Percentiles rank a stretch among this genome's conserved stretches.
Evolutionary conservation across 1,139 yeast genomes (phyloP).

Genomic region (Geotrichum citri-aurantii): DNA sequence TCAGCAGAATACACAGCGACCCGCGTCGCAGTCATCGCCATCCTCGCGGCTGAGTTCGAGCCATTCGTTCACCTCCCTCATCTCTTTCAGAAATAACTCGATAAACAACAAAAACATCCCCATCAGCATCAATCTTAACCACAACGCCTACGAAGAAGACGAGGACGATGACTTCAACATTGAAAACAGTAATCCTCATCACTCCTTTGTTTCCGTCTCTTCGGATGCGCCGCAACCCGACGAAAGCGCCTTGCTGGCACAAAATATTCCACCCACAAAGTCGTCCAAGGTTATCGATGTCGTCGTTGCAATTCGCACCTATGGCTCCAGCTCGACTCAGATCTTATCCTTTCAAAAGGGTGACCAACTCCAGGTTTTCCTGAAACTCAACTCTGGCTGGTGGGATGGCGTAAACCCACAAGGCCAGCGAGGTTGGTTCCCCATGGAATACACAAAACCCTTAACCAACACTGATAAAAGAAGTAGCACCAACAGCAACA

Average conservation of each 20-base stretch:
- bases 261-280: neutral
- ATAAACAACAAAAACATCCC: neutral
- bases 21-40: neutral
- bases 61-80: slow-evolving; percentile 4
- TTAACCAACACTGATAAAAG: neutral
- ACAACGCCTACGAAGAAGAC: neutral
- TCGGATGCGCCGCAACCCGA: neutral
- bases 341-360: slow-evolving; percentile 54
- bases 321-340: slow-evolving; percentile 57
- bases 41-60: neutral
- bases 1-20: slow-evolving; percentile 4
- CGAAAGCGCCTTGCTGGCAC: neutral
- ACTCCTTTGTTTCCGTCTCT: neutral
- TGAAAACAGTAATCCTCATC: neutral
- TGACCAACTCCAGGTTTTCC: slow-evolving; percentile 59
- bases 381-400: slow-evolving; percentile 42
- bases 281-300: slow-evolving; percentile 21
- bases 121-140: neutral
- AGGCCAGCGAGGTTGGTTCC: slow-evolving; percentile 36
- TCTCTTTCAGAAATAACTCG: slow-evolving; percentile 2
- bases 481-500: neutral
- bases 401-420: slow-evolving; percentile 34
- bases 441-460: slow-evolving; percentile 29
- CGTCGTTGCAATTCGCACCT: slow-evolving; percentile 57
- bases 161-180: neutral